Evolutionary conservation across 1,284 basidiomycete species (phyloP).

Genomic region (Sanguinoderma infundibulare): DNA sequence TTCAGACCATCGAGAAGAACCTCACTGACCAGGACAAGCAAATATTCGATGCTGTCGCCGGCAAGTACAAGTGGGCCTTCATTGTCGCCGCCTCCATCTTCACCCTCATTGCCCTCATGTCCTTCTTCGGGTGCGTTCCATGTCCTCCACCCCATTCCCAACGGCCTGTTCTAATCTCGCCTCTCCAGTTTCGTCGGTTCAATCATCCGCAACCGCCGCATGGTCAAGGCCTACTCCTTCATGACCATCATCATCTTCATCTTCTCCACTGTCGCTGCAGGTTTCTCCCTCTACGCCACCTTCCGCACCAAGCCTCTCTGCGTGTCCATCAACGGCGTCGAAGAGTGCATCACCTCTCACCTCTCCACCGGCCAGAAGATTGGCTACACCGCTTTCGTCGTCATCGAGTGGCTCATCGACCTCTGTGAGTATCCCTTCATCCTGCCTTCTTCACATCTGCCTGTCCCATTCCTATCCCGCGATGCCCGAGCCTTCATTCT

Average conservation of each 20-base stretch:
- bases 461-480: neutral
- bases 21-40: constrained; percentile 27
- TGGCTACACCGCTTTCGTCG: constrained; percentile 26
- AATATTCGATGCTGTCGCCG: constrained; percentile 13
- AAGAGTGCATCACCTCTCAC: constrained; percentile 22
- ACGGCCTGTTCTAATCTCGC: neutral
- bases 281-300: constrained; percentile 41
- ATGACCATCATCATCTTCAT: constrained; percentile 51
- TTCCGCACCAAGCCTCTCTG: constrained; percentile 33
- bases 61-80: constrained; percentile 42
- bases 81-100: constrained; percentile 52
- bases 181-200: constrained; percentile 51
- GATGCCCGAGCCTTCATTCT: neutral
- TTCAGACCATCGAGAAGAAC: constrained; percentile 26
- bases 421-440: constrained; percentile 47
- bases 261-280: constrained; percentile 48
- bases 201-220: constrained; percentile 47
- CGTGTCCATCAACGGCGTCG: constrained; percentile 19
- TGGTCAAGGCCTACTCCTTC: constrained; percentile 52
- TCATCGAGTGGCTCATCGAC: constrained; percentile 51
- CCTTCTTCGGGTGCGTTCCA: constrained; percentile 53
- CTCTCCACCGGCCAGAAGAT: constrained; percentile 33
- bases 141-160: neutral
- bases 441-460: neutral
- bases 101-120: constrained; percentile 50